Percentiles rank a stretch among this genome's conserved stretches.
Conservation (phyloP, 2,329 filamentous ascomycete species). For the Colletotrichum filicis region DNA sequence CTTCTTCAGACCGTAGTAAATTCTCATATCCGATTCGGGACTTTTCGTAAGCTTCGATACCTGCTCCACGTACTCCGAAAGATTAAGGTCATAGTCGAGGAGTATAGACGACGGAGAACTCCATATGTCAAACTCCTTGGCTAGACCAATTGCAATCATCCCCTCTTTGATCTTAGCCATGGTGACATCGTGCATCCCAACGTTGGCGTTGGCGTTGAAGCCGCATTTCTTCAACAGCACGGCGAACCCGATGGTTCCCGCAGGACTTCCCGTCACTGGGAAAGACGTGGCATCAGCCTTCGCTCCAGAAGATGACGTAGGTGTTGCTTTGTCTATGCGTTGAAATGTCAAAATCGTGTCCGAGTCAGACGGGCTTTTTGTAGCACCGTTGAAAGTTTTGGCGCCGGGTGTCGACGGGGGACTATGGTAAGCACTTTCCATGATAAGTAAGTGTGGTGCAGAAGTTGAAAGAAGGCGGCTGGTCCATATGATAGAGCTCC, state of each 20-base stretch:
- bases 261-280: no score
- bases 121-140: conserved; percentile 16
- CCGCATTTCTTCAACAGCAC: neutral
- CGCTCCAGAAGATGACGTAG: neutral
- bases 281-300: no score
- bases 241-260: neutral
- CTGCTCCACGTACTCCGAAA: neutral
- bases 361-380: neutral
- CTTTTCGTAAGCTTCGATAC: neutral
- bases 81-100: neutral
- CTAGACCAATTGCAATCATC: neutral
- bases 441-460: neutral
- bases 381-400: neutral
- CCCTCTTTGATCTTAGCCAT: neutral
- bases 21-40: neutral
- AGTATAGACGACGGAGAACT: neutral
- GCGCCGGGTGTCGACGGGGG: neutral
- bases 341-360: neutral
- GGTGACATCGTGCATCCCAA: neutral
- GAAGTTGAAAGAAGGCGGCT: neutral
- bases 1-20: conserved; percentile 5
- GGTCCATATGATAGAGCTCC: neutral
- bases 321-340: neutral
- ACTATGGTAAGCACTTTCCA: neutral
- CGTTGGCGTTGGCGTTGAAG: neutral